Percentiles rank a stretch among this genome's conserved stretches.
phyloP scores from a whole-genome alignment of 2,329 filamentous ascomycete species.

The Geosmithia flava region DNA sequence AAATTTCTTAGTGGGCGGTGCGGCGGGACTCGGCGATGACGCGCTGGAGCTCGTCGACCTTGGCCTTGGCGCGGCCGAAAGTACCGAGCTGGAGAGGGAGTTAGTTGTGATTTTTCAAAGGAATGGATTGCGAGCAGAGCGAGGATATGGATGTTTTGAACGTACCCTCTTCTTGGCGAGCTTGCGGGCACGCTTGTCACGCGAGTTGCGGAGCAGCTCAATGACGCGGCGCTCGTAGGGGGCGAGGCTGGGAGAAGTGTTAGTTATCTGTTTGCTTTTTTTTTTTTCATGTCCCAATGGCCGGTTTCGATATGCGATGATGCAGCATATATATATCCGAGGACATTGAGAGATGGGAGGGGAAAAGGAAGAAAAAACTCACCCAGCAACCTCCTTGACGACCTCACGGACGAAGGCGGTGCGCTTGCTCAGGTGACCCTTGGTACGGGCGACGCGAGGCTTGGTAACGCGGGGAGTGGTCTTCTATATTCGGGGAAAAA shows the following conservation, averaged over 20 bases:
- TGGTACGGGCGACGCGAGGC: conserved; percentile 71
- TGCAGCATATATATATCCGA: neutral
- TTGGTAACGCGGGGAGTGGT: conserved; percentile 69
- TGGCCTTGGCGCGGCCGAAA: conserved; percentile 96
- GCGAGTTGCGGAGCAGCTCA: conserved; percentile 96
- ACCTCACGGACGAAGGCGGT: conserved; percentile 95
- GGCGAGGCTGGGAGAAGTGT: conserved; percentile 48
- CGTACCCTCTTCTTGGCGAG: conserved; percentile 95
- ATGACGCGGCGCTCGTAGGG: conserved; percentile 98
- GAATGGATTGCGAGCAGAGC: too few relatives aligned
- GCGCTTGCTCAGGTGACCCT: conserved; percentile 93
- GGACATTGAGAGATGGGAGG: neutral
- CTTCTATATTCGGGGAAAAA: conserved; percentile 47
- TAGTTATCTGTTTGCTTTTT: conserved; percentile 9
- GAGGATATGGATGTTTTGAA: conserved; percentile 1
- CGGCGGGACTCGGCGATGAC: conserved; percentile 93
- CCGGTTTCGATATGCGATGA: too few relatives aligned
- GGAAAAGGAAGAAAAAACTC: conserved; percentile 26
- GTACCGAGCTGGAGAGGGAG: conserved; percentile 65
- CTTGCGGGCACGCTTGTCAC: conserved; percentile 98
- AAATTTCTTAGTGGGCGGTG: conserved; percentile 39
- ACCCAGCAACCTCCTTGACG: conserved; percentile 97
- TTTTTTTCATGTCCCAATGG: neutral
- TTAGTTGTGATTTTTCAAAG: too few relatives aligned
- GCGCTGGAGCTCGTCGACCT: conserved; percentile 98